Base-by-base conservation (phyloP, 2,329 filamentous ascomycete species). In the Claviceps fusiformis region DNA sequence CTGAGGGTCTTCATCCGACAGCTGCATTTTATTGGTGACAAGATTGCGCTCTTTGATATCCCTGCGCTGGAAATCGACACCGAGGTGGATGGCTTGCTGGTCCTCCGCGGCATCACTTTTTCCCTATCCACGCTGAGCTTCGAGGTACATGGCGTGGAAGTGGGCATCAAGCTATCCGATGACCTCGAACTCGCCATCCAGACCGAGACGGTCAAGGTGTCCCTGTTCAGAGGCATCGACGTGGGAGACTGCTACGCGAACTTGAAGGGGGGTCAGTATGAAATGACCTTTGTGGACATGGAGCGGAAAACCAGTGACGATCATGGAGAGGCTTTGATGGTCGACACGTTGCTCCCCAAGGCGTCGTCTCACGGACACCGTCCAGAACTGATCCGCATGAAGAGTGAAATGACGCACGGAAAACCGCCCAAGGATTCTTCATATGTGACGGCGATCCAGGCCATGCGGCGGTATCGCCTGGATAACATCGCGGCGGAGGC, bases 21-120 rank as follows among this genome's bases (percentile, higher is more conserved):
- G 27, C n/a, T 56, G 41, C 51, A 56, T n/a, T 56, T 56, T 41
- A 54, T 56, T 15, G 55, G 52, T 41, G 55, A 56, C 55, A 56
- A 56, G 41, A 49, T 56, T 8, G 51, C 44, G 31, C n/a, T 56
- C 4, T 56, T 56, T 17, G 37, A 56, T 17, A 56, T 56, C 24
- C 55, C 55, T 2, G 55, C 55, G 5, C 41, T 56, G 5, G 51
- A 56, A 29, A 54, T 56, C 17, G 51, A 54, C 24, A 54, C 55
- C 13, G 55, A 56, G 8, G 55, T 56, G 27, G 55, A 51, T 19
- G 55, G 55, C 5, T 19, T 56, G 2, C 54, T 56, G 55, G 55
- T 56, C 24, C 24, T 53, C 10, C 51, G 50, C 13, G 51, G 55
- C 31, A 39, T 56, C 33, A 56, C 55, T 1, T 54, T 56, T 29